A percentile compares a stretch with the other conserved stretches of the same genome.
Conservation (phyloP, 2,329 filamentous ascomycete species). For the Myriangium duriaei region DNA sequence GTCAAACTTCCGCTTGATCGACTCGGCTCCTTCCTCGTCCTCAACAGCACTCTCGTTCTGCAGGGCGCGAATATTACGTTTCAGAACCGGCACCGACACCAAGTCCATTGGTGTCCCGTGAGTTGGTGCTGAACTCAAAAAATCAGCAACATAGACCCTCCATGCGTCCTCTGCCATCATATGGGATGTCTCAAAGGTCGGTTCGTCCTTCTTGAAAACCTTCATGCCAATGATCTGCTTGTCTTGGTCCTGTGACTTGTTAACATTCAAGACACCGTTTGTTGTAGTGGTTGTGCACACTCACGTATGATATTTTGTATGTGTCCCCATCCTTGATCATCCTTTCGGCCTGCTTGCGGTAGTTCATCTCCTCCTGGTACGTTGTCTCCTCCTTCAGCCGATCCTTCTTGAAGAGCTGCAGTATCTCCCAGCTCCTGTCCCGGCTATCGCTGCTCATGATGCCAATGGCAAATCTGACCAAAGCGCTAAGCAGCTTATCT, state of each 20-base stretch:
- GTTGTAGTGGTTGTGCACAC: conserved; percentile 26
- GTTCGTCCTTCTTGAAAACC: conserved; percentile 78
- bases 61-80: conserved; percentile 26
- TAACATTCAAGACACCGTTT: conserved; percentile 13
- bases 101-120: conserved; percentile 24
- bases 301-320: conserved; percentile 82
- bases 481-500: conserved; percentile 71
- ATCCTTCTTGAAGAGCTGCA: conserved; percentile 73
- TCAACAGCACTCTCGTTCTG: conserved; percentile 14
- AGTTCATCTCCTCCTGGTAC: conserved; percentile 78
- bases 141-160: conserved; percentile 94
- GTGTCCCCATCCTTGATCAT: conserved; percentile 85
- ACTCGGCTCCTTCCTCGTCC: conserved; percentile 10
- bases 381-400: conserved; percentile 75
- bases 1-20: conserved; percentile 14
- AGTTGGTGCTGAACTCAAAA: conserved; percentile 76
- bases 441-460: conserved; percentile 79
- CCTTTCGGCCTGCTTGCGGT: conserved; percentile 84
- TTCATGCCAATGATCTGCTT: conserved; percentile 59
- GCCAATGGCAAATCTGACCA: conserved; percentile 68
- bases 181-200: conserved; percentile 61
- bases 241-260: conserved; percentile 46
- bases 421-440: conserved; percentile 86
- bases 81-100: conserved; percentile 28
- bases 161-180: conserved; percentile 53